Conservation (phyloP, 345 rosid genomes). For the Odontarrhena argentea region DNA sequence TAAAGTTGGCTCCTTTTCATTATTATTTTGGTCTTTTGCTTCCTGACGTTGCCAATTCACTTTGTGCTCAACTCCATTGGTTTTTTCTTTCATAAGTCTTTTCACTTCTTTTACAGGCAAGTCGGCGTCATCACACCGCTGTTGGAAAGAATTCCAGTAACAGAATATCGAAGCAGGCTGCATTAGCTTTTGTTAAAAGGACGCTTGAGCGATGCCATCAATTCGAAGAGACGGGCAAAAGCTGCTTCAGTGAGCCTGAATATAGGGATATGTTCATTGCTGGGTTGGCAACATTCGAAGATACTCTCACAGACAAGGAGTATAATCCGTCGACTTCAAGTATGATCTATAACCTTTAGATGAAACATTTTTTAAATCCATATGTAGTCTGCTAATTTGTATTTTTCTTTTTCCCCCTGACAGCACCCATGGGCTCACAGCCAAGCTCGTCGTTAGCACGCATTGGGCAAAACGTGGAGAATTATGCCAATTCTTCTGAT, state of each 20-base stretch:
- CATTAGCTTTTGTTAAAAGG: conserved; percentile 68
- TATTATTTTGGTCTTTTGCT: neutral
- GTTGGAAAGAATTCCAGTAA: conserved; percentile 75
- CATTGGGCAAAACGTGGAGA: conserved; percentile 57
- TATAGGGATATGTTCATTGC: conserved; percentile 66
- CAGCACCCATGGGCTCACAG: conserved; percentile 70
- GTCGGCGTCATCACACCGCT: conserved; percentile 57
- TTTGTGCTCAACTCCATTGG: conserved; percentile 12
- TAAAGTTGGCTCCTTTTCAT: neutral
- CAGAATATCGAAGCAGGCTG: conserved; percentile 85
- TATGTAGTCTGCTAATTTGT: conserved; percentile 13
- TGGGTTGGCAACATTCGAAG: conserved; percentile 47
- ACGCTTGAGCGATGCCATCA: conserved; percentile 66
- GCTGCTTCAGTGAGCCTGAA: conserved; percentile 83
- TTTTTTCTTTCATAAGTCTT: conserved; percentile 19
- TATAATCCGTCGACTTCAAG: conserved; percentile 38
- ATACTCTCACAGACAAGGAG: conserved; percentile 53
- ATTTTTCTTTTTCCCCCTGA: conserved; percentile 24
- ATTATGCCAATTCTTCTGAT: conserved; percentile 49
- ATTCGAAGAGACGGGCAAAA: conserved; percentile 75
- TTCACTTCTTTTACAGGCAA: conserved; percentile 50
- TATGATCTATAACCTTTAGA: conserved; percentile 10
- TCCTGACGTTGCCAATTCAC: neutral
- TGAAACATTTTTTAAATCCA: neutral
- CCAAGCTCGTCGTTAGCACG: conserved; percentile 53